Conservation (phyloP, 495 filamentous ascomycete genomes). For the Tuber borchii region DNA sequence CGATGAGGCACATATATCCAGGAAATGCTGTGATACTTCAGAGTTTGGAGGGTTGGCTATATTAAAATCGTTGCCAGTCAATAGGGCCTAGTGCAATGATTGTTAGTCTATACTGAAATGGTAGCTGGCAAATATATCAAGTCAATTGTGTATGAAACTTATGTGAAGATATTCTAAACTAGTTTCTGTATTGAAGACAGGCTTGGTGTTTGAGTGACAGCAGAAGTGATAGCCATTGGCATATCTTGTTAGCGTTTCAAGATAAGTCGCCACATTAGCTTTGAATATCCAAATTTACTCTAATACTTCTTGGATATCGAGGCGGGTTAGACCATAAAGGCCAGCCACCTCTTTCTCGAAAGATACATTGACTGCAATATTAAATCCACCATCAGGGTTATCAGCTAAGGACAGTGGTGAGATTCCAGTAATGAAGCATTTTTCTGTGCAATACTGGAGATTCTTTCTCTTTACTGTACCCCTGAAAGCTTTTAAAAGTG, state of each 20-base stretch:
- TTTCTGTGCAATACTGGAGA: slow-evolving; percentile 4
- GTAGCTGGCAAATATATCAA: background rate
- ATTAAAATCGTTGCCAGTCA: background rate
- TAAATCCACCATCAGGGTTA: slow-evolving; percentile 3
- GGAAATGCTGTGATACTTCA: background rate
- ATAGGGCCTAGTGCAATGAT: background rate
- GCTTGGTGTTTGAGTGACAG: background rate
- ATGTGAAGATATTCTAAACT: slow-evolving; percentile 8
- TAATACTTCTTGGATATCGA: background rate
- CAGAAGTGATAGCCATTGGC: slow-evolving; percentile 8
- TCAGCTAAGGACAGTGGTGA: slow-evolving; percentile 7
- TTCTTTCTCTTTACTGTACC: background rate
- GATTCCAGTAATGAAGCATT: slow-evolving; percentile 14
- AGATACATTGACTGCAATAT: slow-evolving; percentile 4
- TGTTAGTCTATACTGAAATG: background rate
- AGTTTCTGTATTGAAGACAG: slow-evolving; percentile 7
- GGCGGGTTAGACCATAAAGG: slow-evolving; percentile 7
- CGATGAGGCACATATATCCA: background rate
- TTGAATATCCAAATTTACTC: background rate
- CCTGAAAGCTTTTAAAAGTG: slow-evolving; percentile 9
- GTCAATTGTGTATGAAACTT: background rate
- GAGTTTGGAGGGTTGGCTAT: background rate
- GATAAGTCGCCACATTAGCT: background rate
- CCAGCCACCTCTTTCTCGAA: background rate
- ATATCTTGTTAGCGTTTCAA: background rate